These are phyloP conservation scores for Leptographium flavum DNA, from an alignment of 2,329 filamentous ascomycete species.

Conservation along the genomic window DNA sequence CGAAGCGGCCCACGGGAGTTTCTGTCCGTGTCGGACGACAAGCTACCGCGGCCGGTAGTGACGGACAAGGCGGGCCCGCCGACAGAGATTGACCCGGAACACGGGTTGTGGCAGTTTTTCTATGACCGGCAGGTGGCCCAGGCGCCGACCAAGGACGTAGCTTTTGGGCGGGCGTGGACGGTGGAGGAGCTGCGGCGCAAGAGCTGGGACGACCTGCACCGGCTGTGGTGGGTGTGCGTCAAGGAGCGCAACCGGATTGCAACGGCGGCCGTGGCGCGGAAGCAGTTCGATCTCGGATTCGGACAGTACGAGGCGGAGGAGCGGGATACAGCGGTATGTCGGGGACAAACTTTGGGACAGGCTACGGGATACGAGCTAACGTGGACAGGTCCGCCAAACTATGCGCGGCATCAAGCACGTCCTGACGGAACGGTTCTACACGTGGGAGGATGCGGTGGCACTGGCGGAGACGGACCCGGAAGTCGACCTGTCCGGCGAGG, in stretches of 20 bases:
- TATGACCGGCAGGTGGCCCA: constrained; percentile 51
- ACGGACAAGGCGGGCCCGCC: constrained; percentile 34
- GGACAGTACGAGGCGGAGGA: constrained; percentile 52
- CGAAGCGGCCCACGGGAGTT: constrained; percentile 60
- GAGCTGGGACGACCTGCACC: constrained; percentile 86
- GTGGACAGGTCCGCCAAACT: constrained; percentile 55
- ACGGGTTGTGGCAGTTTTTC: constrained; percentile 92
- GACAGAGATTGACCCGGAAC: constrained; percentile 51
- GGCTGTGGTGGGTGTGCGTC: constrained; percentile 86
- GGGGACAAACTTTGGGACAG: no score
- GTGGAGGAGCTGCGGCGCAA: constrained; percentile 76
- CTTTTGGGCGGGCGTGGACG: constrained; percentile 72
- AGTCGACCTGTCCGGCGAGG: constrained; percentile 41
- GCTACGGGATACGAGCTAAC: neutral
- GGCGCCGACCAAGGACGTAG: constrained; percentile 54
- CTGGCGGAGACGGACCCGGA: constrained; percentile 54
- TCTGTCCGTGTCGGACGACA: constrained; percentile 58
- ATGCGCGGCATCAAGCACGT: constrained; percentile 73
- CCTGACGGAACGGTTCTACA: constrained; percentile 76
- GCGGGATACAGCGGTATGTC: constrained; percentile 55
- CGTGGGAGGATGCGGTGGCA: constrained; percentile 64
- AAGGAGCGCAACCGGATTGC: constrained; percentile 81
- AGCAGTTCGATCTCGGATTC: constrained; percentile 53
- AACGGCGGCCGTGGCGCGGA: constrained; percentile 60
- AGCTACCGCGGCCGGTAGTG: constrained; percentile 53